Conservation (phyloP, 345 rosid genomes). For the Carallia brachiata region DNA sequence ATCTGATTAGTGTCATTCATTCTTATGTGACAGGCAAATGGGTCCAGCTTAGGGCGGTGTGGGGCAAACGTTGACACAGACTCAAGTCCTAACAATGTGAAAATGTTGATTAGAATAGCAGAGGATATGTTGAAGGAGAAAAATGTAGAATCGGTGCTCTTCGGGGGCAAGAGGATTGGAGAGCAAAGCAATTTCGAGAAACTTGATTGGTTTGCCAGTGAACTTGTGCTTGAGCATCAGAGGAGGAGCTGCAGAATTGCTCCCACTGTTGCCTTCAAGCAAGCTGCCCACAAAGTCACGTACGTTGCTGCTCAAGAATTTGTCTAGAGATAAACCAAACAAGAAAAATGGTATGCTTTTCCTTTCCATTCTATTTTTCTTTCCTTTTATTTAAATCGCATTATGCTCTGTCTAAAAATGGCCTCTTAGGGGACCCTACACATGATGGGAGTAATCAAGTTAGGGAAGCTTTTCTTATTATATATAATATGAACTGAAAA, state of each 20-base stretch:
- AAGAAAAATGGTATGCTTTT: constrained; percentile 29
- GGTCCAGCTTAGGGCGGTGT: constrained; percentile 65
- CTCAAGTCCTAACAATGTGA: constrained; percentile 64
- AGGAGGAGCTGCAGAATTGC: constrained; percentile 89
- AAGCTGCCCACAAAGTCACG: constrained; percentile 44
- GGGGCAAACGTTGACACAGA: constrained; percentile 69
- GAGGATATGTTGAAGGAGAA: constrained; percentile 97
- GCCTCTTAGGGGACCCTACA: constrained; percentile 25
- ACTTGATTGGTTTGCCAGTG: constrained; percentile 83
- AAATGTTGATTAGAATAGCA: constrained; percentile 62
- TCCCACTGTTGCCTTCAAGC: constrained; percentile 98
- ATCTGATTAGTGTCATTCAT: neutral
- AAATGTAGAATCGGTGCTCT: constrained; percentile 86
- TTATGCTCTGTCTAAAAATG: constrained; percentile 14
- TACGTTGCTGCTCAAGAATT: constrained; percentile 28
- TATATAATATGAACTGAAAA: neutral
- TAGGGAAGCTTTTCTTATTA: constrained; percentile 11
- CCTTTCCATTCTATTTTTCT: neutral
- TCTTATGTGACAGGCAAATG: constrained; percentile 59
- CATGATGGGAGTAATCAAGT: constrained; percentile 21
- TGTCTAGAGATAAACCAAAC: constrained; percentile 11
- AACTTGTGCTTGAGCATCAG: constrained; percentile 87
- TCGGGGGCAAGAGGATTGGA: constrained; percentile 76
- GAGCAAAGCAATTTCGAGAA: constrained; percentile 78
- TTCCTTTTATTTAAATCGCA: neutral